phyloP scores from a whole-genome alignment of 352 stramenopile species.

The Pythium insidiosum region DNA sequence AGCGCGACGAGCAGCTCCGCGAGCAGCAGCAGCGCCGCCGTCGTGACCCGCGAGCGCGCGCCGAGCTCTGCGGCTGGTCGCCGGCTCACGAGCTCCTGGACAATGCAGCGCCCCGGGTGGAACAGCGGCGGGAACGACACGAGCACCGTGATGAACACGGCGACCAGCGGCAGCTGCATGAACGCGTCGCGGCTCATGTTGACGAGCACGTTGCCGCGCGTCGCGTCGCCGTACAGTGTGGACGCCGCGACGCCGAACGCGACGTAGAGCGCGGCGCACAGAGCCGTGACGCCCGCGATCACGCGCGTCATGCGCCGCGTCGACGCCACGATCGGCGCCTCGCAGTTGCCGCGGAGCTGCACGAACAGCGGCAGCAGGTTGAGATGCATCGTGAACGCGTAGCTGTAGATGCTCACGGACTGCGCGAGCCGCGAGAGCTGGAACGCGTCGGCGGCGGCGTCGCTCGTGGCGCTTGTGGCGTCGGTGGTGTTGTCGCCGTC shows the following conservation, averaged over 20 bases:
- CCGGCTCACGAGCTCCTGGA: slow-evolving; percentile 8
- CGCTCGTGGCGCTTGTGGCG: background rate
- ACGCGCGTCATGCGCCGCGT: slow-evolving; percentile 3
- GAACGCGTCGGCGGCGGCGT: background rate
- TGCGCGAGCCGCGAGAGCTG: slow-evolving; percentile 11
- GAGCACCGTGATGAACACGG: slow-evolving; percentile 19
- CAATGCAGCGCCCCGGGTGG: slow-evolving; percentile 12
- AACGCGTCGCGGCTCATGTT: slow-evolving; percentile 17
- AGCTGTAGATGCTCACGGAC: slow-evolving; percentile 22
- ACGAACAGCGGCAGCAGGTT: slow-evolving; percentile 23
- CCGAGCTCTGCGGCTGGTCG: background rate
- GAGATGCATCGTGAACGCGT: slow-evolving; percentile 28
- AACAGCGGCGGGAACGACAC: slow-evolving; percentile 26
- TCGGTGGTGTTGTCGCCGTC: background rate
- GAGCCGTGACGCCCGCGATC: slow-evolving; percentile 7
- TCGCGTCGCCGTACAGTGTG: slow-evolving; percentile 12
- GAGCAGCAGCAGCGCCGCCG: slow-evolving; percentile 7
- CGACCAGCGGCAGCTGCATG: slow-evolving; percentile 20
- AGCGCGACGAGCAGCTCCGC: slow-evolving; percentile 8
- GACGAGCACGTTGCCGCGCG: slow-evolving; percentile 20
- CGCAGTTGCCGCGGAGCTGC: slow-evolving; percentile 9
- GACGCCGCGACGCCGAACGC: slow-evolving; percentile 13
- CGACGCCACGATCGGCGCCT: background rate
- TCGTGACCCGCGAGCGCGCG: background rate
- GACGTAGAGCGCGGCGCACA: slow-evolving; percentile 16